phyloP scores from a whole-genome alignment of 148 eudicot genomes.

The Chenopodium berlandieri region DNA sequence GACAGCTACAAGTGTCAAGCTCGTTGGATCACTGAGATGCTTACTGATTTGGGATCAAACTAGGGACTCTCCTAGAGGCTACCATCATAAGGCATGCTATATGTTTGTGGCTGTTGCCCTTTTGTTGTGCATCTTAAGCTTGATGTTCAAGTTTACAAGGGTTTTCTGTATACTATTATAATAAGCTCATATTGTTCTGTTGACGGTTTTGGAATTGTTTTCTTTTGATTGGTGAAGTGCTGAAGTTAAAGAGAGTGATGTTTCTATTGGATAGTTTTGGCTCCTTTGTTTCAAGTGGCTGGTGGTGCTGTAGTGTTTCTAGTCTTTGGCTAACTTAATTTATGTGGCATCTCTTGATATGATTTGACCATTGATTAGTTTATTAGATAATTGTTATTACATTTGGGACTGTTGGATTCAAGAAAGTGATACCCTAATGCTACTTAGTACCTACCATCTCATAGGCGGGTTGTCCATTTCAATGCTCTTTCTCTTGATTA shows the following conservation, averaged over 20 bases:
- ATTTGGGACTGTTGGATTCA: not conserved
- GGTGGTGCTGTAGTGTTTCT: not conserved
- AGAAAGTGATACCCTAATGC: not conserved
- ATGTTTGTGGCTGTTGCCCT: not conserved
- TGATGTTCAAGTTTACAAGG: not conserved
- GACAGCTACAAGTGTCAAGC: not conserved
- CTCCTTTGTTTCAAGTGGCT: conserved; percentile 8
- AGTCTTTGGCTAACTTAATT: not conserved
- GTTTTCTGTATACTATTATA: not conserved
- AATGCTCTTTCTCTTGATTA: not conserved
- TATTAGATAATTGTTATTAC: not conserved
- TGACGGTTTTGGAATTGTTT: not conserved
- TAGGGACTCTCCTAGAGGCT: conserved; percentile 3
- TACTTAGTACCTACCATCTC: not conserved
- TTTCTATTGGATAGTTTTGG: conserved; percentile 9
- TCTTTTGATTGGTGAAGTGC: not conserved
- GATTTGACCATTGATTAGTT: not conserved
- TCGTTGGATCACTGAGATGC: not conserved
- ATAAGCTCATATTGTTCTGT: not conserved
- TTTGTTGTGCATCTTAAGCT: conserved; percentile 9
- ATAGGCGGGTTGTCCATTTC: not conserved
- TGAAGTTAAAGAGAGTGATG: not conserved
- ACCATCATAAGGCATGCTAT: not conserved
- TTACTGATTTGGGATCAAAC: conserved; percentile 2
- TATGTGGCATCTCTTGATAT: not conserved